A percentile compares a stretch with the other conserved stretches of the same genome.
Evolutionary conservation across 495 filamentous ascomycete species (phyloP).

Genomic region (Penicillium paxilli): DNA sequence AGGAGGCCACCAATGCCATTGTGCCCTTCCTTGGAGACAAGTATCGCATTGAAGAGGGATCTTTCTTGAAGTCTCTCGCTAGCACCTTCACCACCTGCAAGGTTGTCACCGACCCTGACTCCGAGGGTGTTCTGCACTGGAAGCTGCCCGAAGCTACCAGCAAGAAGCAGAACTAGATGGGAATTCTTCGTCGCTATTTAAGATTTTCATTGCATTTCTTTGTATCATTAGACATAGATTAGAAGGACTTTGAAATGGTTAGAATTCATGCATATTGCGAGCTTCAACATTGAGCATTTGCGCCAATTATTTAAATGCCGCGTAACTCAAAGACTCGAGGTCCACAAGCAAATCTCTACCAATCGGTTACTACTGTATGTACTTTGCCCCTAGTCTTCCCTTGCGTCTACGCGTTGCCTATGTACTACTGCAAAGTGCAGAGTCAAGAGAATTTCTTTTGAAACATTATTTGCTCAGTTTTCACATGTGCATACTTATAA

Average conservation of each 20-base stretch:
- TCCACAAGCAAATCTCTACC: no score
- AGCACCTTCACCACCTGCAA: conserved; percentile 22
- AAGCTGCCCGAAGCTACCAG: conserved; percentile 2
- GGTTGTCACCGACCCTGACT: conserved; percentile 15
- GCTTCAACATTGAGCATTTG: not conserved
- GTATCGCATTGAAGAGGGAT: conserved; percentile 52
- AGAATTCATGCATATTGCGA: not conserved
- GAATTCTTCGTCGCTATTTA: no score
- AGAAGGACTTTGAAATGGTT: no score
- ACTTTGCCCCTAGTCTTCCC: no score
- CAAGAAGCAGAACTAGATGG: conserved; percentile 23
- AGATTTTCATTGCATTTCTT: not conserved
- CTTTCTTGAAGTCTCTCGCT: conserved; percentile 19
- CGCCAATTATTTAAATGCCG: not conserved
- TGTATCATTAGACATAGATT: not conserved
- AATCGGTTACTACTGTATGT: no score
- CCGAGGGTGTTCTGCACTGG: conserved; percentile 21
- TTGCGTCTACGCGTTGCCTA: no score
- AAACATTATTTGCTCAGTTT: no score
- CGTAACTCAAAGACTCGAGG: not conserved
- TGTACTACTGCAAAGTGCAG: no score
- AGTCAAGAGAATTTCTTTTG: no score
- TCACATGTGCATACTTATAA: no score
- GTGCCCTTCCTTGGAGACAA: conserved; percentile 78
- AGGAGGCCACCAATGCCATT: conserved; percentile 84